Base-by-base conservation (phyloP, 345 rosid genomes). In the Lagerstroemia speciosa region DNA sequence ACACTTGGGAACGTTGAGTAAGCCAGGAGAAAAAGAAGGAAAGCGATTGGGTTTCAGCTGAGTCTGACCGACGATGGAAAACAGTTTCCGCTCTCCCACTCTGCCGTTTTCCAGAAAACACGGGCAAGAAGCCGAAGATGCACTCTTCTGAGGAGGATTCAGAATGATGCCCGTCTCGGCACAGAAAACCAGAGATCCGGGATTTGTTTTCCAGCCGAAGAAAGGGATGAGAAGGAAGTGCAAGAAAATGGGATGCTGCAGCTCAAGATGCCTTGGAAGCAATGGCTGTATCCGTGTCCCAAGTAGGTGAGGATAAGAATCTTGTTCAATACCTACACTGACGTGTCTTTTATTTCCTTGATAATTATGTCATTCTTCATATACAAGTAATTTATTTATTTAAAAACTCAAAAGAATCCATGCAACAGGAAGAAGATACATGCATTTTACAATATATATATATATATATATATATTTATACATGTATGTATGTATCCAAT, bases 261-360 rank as follows among this genome's bases (percentile, higher is more conserved):
- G 48, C 19, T 43, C 11, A 6, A 6, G 26, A 24, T 55, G 61
- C 26, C 61, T 55, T 55, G 61, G 55, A 55, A 55, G 72, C 66
- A 40, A 60, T 40, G 64, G 72, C 52, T 30, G 5, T 16, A 60
- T 69, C 72, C 48, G 5, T 55, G 14, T 55, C 61, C 9, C 26
- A 60, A 36, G 66, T 38, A 40, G 72, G 72, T 61, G 9, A 15
- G 32, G 11, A 34, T 32, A 55, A 46, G 41, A 62, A 41, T 41
- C 65, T 17, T 37, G n/a, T 27, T 30, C 52, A 26, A 24, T 2
- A 3, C n/a, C 29, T 12, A 46, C 38, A 30, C 30, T 55, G 74
- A 57, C 74, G 60, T 55, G 65, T 65, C 41, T 31, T 29, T n/a
- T 34, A 15, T 29, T 72, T 22, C 65, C 74, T 37, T 43, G 58